Percentiles rank a stretch among this genome's conserved stretches.
Conservation (phyloP, 2,329 filamentous ascomycete genomes). For the Trichoderma koningii region DNA sequence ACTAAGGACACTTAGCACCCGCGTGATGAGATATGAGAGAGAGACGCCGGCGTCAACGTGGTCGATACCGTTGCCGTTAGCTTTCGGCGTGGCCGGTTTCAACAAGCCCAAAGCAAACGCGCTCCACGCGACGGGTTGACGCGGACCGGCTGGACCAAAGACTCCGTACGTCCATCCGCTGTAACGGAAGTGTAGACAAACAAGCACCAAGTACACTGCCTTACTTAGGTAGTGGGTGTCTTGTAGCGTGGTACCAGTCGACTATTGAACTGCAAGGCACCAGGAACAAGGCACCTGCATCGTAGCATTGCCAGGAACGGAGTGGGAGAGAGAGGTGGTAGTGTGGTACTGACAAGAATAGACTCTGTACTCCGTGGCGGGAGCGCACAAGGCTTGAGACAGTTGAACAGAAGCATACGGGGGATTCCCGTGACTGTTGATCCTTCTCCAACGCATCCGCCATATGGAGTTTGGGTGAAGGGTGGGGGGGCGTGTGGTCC, state of each 20-base stretch:
- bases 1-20: background rate
- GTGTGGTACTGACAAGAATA: constrained; percentile 4
- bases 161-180: constrained; percentile 1
- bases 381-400: background rate
- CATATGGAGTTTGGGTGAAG: background rate
- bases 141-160: background rate
- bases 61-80: background rate
- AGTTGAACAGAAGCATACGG: background rate
- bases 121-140: constrained; percentile 1
- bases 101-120: background rate
- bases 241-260: too few relatives aligned
- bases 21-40: background rate
- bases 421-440: background rate
- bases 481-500: background rate
- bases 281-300: constrained; percentile 15
- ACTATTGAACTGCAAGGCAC: constrained; percentile 16
- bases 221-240: too few relatives aligned
- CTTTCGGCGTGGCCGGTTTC: constrained; percentile 22
- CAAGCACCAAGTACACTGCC: too few relatives aligned
- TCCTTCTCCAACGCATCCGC: too few relatives aligned
- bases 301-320: background rate
- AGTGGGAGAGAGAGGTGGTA: background rate
- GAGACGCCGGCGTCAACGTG: background rate
- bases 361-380: background rate
- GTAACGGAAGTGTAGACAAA: background rate